These are phyloP conservation scores for Sporobolus alterniflorus DNA, from an alignment of 202 grass and related monocot genomes.

Conservation along the genomic window DNA sequence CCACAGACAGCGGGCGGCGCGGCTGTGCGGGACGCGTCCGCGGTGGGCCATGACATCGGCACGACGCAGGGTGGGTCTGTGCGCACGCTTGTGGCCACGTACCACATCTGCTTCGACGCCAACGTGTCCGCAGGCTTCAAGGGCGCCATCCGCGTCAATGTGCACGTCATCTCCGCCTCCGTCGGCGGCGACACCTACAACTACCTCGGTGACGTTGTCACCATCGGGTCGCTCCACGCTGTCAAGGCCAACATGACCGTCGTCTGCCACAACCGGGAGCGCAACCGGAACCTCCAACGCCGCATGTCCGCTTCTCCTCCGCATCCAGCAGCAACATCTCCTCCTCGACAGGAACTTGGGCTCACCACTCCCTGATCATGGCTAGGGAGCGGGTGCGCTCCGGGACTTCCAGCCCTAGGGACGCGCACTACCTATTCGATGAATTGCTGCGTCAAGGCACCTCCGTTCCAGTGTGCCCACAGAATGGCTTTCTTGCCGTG, in stretches of 20 bases:
- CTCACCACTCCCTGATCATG: neutral
- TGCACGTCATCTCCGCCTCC: constrained; percentile 80
- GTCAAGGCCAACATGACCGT: constrained; percentile 59
- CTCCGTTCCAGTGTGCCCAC: neutral
- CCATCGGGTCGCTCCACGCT: constrained; percentile 79
- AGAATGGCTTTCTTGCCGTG: neutral
- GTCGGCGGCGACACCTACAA: constrained; percentile 34
- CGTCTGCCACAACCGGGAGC: constrained; percentile 66
- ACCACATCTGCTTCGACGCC: constrained; percentile 79
- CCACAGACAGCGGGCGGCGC: constrained; percentile 71
- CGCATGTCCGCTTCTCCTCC: constrained; percentile 4
- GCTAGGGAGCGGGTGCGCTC: neutral
- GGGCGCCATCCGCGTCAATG: constrained; percentile 82
- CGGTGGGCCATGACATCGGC: constrained; percentile 55
- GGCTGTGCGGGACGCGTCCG: constrained; percentile 40
- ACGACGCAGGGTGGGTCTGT: constrained; percentile 74
- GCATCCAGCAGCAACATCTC: neutral
- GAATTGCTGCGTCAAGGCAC: neutral
- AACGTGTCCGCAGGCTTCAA: constrained; percentile 77
- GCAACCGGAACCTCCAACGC: constrained; percentile 43
- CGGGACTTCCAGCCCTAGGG: neutral
- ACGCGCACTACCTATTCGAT: neutral
- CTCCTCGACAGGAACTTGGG: neutral
- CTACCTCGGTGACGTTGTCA: constrained; percentile 52
- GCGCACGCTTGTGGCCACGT: constrained; percentile 66